Base-by-base conservation (phyloP, 352 stramenopile genomes). In the Pythium diclinum region DNA sequence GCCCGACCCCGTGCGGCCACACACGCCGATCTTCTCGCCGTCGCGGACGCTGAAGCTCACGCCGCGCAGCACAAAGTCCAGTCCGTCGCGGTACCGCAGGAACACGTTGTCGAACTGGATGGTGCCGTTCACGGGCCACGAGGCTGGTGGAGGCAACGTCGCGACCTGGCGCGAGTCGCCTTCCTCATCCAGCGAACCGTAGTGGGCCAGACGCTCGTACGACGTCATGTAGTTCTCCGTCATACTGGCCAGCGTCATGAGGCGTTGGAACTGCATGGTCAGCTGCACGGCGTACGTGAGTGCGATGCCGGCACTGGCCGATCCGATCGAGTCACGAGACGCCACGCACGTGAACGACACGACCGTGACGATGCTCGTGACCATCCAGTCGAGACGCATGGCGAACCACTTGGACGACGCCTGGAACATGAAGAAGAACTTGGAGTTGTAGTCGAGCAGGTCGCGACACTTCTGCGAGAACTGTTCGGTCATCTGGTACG, bases 181-280 rank as follows among this genome's bases (percentile, higher is more conserved):
- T 44, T 81, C 74, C 8, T 65, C 46, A 28, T 77, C 65, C 6
- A 77, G 65, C 13, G 61, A 44, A 8, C 64, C 62, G 57, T 72
- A 81, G 61, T 73, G 62, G 17, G 63, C 58, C 34, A 85, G 59
- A 10, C 77, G 69, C 69, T 98, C 94, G 6, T 98, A 89, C 33
- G 83, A 78, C 25, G 97, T 91, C 79, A 98, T 97, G 60, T 93
- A 84, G 36, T 91, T 94, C 62, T 99, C 96, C 0, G 97, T 79
- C 68, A 97, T 88, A 47, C 74, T 89, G 10, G 80, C 82, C 73
- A 95, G 93, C 47, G 87, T 80, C 46, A 97, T 93, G 53, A 83
- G 88, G 77, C 95, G 97, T 66, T 97, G 96, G 53, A 97, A 81
- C 28, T 76, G 76, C 62, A 88, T 87, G 30, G 94, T 98, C 16